Evolutionary conservation across 2,329 filamentous ascomycete species (phyloP), one percentile per base, ranked within the genome.

Genomic region (Trichoderma simmonsii): DNA sequence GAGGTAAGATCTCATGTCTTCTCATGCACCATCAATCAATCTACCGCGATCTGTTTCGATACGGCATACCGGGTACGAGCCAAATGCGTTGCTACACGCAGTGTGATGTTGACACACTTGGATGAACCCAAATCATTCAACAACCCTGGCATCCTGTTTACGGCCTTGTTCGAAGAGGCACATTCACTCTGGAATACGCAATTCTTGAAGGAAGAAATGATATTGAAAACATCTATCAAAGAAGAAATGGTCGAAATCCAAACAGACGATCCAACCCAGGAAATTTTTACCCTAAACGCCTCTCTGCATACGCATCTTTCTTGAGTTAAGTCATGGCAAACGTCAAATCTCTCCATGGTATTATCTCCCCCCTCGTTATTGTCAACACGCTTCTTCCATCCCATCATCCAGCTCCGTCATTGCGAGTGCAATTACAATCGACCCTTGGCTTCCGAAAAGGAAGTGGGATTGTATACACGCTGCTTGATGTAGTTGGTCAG

Each of bases 401-500:
- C 43, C 66, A 3, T 7, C 9, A 30, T 62, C 12, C 32, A 26
- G 24, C 26, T 61, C 32, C n/a, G n/a, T 32, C 61, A 14, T 56
- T 8, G 8, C 21, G 36, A 18, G 30, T 57, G n/a, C 15, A 56
- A n/a, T 72, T 56, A 83, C 74, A 83, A 75, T 71, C 77, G 78
- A 28, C 76, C 77, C 73, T 77, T 79, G 21, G 80, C 75, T 69
- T 83, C 82, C 39, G 75, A 77, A 73, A 84, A 84, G 78, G 80
- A 81, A 69, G 80, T 75, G n/a, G 89, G 89, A 77, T 91, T 86
- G 77, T 91, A 91, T 75, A 90, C 84, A 75, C 81, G 84, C 75
- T 85, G 82, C 85, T 88, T 87, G 82, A 91, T 91, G 82, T 81
- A 91, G 73, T 85, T 84, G 56, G 83, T 87, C 76, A 91, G 81